Base-by-base conservation (phyloP, 1,139 yeast species). In the Scheffersomyces cryptocercus region DNA sequence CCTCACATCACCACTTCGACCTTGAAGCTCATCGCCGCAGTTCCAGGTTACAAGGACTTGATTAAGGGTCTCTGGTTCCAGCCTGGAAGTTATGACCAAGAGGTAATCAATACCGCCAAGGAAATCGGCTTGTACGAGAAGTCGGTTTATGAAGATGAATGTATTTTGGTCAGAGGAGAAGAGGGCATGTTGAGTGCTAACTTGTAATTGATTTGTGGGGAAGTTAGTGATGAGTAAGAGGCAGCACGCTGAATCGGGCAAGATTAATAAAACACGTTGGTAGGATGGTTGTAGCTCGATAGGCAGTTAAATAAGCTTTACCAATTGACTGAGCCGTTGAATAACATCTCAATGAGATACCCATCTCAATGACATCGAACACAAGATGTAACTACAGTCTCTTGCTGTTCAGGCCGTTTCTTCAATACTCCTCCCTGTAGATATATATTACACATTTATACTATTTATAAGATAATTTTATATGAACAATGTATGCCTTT, bases 41-140 rank as follows among this genome's bases (percentile, higher is more conserved):
- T 68, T 44, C 58, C 62, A 1, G 65, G 68, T 2, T 67, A 62
- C 54, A 50, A 61, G 41, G 52, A 52, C 8, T 47, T 64, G 1
- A 67, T 88, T 28, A 77, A 77, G 51, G 83, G 85, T 0, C 67
- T 86, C 28, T 88, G 96, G 96, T 82, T 86, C 50, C 96, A 88
- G 58, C 95, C 95, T 0, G 95, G 95, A 0, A 77, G 88, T 30
- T 85, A 77, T 51, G 82, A 85, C 53, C 61, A 63, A 7, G 72
- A 67, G n/a, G 84, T 82, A 3, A 61, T 85, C 38, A 69, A 72
- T 1, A 56, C 57, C 15, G 74, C 73, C 3, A 62, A 65, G 28
- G 54, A 59, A 24, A 55, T 74, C 26, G 78, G 78, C 1, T 56
- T 76, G 29, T 58, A 61, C 7, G 81, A 81, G 1, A 56, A 63